Evolutionary conservation across 768 basidiomycete species (phyloP).

Genomic region (Tylopilus subfusipes): DNA sequence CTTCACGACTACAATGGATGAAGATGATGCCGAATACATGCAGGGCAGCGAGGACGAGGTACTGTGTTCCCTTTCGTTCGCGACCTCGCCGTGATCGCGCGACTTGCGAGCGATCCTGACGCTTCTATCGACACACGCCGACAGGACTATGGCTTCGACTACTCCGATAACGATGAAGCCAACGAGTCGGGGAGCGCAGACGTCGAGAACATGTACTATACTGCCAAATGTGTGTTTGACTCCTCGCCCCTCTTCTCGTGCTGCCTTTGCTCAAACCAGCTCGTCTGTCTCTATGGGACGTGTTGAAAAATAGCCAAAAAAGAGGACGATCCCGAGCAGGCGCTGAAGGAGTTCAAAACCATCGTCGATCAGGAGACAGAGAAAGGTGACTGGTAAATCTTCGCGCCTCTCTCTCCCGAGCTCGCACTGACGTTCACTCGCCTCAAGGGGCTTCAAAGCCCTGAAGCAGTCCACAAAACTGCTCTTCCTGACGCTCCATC

Average conservation of each 20-base stretch:
- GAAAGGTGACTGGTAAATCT: constrained; percentile 84
- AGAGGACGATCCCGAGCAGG: constrained; percentile 90
- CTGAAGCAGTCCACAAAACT: constrained; percentile 97
- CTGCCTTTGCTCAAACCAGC: background rate
- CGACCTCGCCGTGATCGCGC: background rate
- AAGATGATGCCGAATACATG: constrained; percentile 94
- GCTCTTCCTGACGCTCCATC: constrained; percentile 72
- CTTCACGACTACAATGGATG: constrained; percentile 60
- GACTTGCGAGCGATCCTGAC: constrained; percentile 5
- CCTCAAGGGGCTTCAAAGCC: constrained; percentile 92
- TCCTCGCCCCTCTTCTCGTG: background rate
- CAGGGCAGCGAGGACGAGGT: constrained; percentile 86
- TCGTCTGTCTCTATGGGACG: no score
- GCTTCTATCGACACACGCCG: constrained; percentile 1
- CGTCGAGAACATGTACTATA: constrained; percentile 98
- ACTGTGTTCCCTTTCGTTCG: constrained; percentile 11
- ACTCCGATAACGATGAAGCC: constrained; percentile 86
- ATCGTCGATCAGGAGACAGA: constrained; percentile 92
- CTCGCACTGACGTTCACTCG: background rate
- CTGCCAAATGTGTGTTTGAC: constrained; percentile 77
- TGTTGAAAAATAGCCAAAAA: constrained; percentile 65
- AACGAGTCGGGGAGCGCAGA: constrained; percentile 80
- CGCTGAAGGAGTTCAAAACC: constrained; percentile 81
- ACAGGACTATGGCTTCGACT: constrained; percentile 95
- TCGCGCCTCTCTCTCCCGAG: background rate